Conservation (phyloP, 306 rosid species). For the Dalbergia cochinchinensis region DNA sequence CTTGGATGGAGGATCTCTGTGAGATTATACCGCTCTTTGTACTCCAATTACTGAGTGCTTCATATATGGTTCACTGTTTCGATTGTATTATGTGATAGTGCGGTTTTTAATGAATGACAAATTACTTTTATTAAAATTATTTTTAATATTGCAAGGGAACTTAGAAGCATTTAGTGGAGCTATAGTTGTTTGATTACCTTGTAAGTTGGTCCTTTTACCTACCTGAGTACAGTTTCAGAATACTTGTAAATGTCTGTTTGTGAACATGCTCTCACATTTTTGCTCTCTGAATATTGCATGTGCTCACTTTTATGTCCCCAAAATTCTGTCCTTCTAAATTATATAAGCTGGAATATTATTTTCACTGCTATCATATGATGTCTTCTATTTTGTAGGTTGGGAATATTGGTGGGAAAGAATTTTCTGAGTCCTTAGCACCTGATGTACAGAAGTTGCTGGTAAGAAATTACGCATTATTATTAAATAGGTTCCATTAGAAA, state of each 20-base stretch:
- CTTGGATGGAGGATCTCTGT: not conserved
- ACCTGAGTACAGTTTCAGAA: not conserved
- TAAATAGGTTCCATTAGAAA: constrained; percentile 15
- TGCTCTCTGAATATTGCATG: not conserved
- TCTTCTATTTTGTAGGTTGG: constrained; percentile 67
- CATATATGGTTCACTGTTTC: constrained; percentile 3
- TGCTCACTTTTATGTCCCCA: not conserved
- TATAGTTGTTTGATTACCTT: constrained; percentile 14
- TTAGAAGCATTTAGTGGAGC: not conserved
- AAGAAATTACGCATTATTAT: constrained; percentile 46
- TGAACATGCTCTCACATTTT: not conserved
- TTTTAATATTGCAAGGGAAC: constrained; percentile 2
- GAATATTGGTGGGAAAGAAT: constrained; percentile 88
- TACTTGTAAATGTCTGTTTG: not conserved
- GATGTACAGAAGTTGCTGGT: constrained; percentile 86
- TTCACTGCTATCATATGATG: constrained; percentile 16
- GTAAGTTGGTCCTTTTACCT: not conserved
- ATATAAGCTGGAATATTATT: not conserved
- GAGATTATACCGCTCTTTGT: not conserved
- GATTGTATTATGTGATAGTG: not conserved
- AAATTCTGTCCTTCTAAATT: not conserved
- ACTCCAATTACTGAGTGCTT: constrained; percentile 1
- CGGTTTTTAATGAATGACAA: not conserved
- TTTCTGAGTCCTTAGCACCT: constrained; percentile 84
- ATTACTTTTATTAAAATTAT: not conserved